phyloP scores from a whole-genome alignment of 345 rosid species.

The Salix arbutifolia region DNA sequence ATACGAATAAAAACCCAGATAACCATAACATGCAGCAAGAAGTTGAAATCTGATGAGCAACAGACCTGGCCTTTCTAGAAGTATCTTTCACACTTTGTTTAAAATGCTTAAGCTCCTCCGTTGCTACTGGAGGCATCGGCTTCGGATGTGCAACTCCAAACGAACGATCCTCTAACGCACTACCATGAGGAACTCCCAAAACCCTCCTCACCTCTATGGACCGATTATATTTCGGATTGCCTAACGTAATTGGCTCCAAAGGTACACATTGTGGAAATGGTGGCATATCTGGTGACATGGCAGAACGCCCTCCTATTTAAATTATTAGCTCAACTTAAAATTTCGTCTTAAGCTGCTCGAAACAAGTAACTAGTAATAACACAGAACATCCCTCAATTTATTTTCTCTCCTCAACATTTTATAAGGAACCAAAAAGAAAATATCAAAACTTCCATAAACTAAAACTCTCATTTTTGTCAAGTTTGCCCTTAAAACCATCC shows the following conservation, averaged over 20 bases:
- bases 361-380: not conserved
- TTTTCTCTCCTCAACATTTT: not conserved
- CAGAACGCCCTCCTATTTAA: constrained; percentile 47
- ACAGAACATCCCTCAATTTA: too few species aligned
- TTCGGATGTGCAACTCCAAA: constrained; percentile 55
- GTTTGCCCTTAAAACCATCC: not conserved
- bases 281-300: constrained; percentile 55
- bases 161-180: constrained; percentile 57
- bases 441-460: not conserved
- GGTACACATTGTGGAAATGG: constrained; percentile 56
- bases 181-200: constrained; percentile 61
- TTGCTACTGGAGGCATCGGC: constrained; percentile 58
- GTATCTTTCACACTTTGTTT: constrained; percentile 88
- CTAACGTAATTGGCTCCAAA: constrained; percentile 76
- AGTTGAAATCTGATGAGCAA: constrained; percentile 5
- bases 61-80: constrained; percentile 74
- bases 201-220: constrained; percentile 75
- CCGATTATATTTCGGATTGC: constrained; percentile 58
- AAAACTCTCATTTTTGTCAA: too few species aligned
- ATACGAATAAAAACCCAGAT: not conserved
- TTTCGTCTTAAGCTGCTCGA: constrained; percentile 27
- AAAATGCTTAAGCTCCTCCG: constrained; percentile 75
- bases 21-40: not conserved
- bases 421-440: not conserved
- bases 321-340: constrained; percentile 57